Evolutionary conservation across 495 filamentous ascomycete species (phyloP).

Genomic region (Penicillium subrubescens): DNA sequence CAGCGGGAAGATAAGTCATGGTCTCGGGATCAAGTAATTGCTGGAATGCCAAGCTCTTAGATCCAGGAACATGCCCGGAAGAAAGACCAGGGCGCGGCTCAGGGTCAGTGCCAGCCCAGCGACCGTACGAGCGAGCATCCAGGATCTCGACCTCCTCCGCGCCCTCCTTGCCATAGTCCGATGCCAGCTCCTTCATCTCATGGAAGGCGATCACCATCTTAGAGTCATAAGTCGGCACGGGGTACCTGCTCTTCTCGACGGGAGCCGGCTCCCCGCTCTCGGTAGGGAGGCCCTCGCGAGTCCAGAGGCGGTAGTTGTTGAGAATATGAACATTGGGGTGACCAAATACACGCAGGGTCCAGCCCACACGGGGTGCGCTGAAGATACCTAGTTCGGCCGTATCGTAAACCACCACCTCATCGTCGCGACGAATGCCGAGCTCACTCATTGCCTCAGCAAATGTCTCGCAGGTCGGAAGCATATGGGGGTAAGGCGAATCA

Average conservation of each 20-base stretch:
- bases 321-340: conserved; percentile 88
- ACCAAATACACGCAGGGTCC: conserved; percentile 89
- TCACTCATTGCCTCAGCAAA: conserved; percentile 88
- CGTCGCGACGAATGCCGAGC: conserved; percentile 81
- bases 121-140: conserved; percentile 78
- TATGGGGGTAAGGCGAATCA: conserved; percentile 89
- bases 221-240: conserved; percentile 54
- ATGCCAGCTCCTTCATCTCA: conserved; percentile 73
- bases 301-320: conserved; percentile 93
- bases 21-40: conserved; percentile 79
- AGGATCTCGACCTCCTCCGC: conserved; percentile 81
- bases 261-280: conserved; percentile 75
- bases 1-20: conserved; percentile 73
- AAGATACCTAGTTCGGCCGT: conserved; percentile 87
- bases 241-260: conserved; percentile 56
- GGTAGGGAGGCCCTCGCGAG: conserved; percentile 74
- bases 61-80: conserved; percentile 89
- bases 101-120: conserved; percentile 80
- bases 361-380: conserved; percentile 87
- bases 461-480: conserved; percentile 79
- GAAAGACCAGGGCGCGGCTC: conserved; percentile 86
- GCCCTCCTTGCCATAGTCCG: conserved; percentile 76
- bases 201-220: conserved; percentile 70
- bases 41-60: conserved; percentile 79
- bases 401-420: conserved; percentile 93